phyloP scores from a whole-genome alignment of 257 asterid genomes.

The Coffea eugenioides region DNA sequence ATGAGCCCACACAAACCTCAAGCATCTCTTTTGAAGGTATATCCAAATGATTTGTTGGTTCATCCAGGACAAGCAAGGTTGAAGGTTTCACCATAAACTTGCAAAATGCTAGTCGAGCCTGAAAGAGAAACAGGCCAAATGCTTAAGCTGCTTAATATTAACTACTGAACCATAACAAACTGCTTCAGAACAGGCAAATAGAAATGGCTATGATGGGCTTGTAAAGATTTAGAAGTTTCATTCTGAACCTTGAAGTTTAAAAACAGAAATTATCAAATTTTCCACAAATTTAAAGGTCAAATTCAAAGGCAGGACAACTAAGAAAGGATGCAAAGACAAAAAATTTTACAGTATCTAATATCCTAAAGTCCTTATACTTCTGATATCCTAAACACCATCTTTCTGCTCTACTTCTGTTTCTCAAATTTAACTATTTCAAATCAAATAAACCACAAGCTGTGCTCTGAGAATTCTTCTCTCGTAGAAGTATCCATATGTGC shows the following conservation, averaged over 20 bases:
- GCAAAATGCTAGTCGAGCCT: slow-evolving; percentile 99
- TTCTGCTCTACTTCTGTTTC: background rate
- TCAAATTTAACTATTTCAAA: background rate
- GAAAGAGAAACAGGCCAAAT: slow-evolving; percentile 8
- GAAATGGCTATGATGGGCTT: background rate
- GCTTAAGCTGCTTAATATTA: background rate
- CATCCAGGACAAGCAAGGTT: slow-evolving; percentile 86
- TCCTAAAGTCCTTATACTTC: no score
- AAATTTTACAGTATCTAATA: no score
- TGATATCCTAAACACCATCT: background rate
- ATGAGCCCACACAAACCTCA: slow-evolving; percentile 52
- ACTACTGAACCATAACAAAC: background rate
- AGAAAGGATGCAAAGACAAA: no score
- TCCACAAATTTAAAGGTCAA: no score
- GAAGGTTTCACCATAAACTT: slow-evolving; percentile 99
- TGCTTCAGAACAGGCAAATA: background rate
- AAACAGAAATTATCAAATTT: background rate
- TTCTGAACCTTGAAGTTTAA: background rate
- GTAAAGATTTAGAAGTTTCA: background rate
- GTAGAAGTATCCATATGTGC: no score
- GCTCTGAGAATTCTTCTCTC: background rate
- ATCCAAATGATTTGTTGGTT: slow-evolving; percentile 97
- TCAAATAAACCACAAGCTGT: background rate
- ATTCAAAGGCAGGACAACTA: no score
- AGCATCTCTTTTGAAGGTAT: slow-evolving; percentile 99